Base-by-base conservation (phyloP, 2,329 filamentous ascomycete species). In the Aspergillus sp. region DNA sequence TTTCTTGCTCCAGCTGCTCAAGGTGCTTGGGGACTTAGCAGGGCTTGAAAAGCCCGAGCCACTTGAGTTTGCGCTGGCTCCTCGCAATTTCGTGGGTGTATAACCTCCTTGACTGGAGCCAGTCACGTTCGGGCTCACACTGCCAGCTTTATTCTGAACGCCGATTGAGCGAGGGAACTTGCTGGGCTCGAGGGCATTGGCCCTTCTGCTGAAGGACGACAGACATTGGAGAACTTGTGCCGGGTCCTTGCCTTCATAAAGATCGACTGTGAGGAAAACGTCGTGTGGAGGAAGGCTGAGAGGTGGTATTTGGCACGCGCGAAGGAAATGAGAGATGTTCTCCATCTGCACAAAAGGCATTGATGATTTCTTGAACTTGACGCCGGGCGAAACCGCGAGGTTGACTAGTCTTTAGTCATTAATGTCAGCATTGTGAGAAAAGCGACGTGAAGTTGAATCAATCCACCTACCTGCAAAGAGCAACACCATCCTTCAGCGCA, bases 281-380 rank as follows among this genome's bases (percentile, higher is more conserved):
- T 98, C 93, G 72, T 98, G 93, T 37, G 90, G 84, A 45, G 88
- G 90, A 47, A 98, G 82, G 67, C 84, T 90, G 41, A 98, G 74
- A 0, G 93, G 93, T 27, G 87, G 81, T 40, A 80, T 74, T 68
- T 95, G 88, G 73, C 90, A 95, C 47, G 89, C 90, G 60, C 81
- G 83, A 42, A 98, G 81, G 70, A 96, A 98, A 62, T 95, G 88
- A 5, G 90, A 94, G 61, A 98, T 96, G 65, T 98, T 98, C 68
- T 98, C 93, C 90, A 97, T 97, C 69, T 98, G 93, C 33, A 97
- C 91, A 64, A 98, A 98, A 0, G 93, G 93, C 91, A 97, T 97
- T 33, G 82, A 72, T 1, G 90, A 95, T 62, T 85, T 77, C 71
- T 97, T 97, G 78, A 86, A 97, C 66, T 85, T 89, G 69, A 95